A percentile compares a stretch with the other conserved stretches of the same genome.
Evolutionary conservation across 495 filamentous ascomycete species (phyloP).

Genomic region (Apodospora peruviana): DNA sequence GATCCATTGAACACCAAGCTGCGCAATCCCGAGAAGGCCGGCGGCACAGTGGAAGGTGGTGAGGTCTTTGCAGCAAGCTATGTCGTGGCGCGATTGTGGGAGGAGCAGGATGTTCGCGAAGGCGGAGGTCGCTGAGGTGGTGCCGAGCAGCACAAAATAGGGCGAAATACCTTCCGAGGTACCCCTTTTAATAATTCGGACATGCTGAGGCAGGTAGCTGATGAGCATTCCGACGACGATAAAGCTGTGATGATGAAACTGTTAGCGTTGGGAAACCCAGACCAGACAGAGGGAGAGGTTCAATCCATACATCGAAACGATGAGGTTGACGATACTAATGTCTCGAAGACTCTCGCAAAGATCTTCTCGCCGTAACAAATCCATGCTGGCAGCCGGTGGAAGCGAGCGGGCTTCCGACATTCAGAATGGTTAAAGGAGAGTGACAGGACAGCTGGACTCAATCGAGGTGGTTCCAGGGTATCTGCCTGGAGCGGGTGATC

Average conservation of each 20-base stretch:
- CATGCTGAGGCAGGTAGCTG: slow-evolving; percentile 92
- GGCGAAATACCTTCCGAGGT: slow-evolving; percentile 96
- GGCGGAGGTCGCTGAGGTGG: slow-evolving; percentile 77
- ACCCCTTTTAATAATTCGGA: slow-evolving; percentile 77
- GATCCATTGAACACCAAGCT: slow-evolving; percentile 85
- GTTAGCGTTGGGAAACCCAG: slow-evolving; percentile 8
- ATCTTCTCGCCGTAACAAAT: slow-evolving; percentile 25
- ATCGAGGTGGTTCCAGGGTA: too few species aligned
- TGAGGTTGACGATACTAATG: slow-evolving; percentile 53
- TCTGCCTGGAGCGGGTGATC: too few species aligned
- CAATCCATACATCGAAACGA: slow-evolving; percentile 59
- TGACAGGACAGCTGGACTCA: too few species aligned
- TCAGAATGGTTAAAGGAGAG: too few species aligned
- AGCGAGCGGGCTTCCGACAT: too few species aligned
- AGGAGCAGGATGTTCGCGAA: slow-evolving; percentile 89
- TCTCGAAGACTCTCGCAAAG: slow-evolving; percentile 48
- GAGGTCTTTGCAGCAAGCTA: slow-evolving; percentile 77
- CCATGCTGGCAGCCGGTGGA: slow-evolving; percentile 27
- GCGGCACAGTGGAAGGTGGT: slow-evolving; percentile 78
- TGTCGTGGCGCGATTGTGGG: slow-evolving; percentile 67
- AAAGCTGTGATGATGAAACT: slow-evolving; percentile 52
- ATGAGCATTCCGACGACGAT: slow-evolving; percentile 86
- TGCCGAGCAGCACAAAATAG: slow-evolving; percentile 86
- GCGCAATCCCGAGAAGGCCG: slow-evolving; percentile 77
- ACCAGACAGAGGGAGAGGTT: too few species aligned